Evolutionary conservation across 1,139 yeast genomes (phyloP).

Genomic region (Geotrichum histeridarum): DNA sequence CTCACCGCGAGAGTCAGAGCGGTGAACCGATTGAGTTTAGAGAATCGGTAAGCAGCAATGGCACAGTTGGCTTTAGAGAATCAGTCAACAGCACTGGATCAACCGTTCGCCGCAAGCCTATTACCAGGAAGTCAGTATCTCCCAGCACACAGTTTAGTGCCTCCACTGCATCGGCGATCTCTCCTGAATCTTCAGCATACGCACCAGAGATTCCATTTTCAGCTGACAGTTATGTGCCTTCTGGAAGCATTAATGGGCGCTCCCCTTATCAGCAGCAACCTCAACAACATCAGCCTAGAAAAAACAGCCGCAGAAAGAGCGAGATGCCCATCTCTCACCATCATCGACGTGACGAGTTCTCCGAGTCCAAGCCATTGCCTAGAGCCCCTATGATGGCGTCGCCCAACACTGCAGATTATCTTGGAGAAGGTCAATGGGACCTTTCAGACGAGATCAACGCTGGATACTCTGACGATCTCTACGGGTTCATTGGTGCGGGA

Average conservation of each 20-base stretch:
- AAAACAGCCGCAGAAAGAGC: constrained; percentile 4
- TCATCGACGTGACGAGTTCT: not conserved
- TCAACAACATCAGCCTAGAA: not conserved
- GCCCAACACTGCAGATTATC: constrained; percentile 1
- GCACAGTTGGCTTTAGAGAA: too few relatives aligned
- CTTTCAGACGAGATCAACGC: constrained; percentile 34
- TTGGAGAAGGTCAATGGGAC: constrained; percentile 32
- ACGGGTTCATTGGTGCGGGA: constrained; percentile 13
- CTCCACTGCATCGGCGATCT: too few relatives aligned
- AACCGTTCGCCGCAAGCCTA: constrained; percentile 24
- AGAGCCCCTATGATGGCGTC: constrained; percentile 5
- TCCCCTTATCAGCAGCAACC: not conserved
- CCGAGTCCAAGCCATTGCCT: constrained; percentile 13
- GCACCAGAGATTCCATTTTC: constrained; percentile 28
- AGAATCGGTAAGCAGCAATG: too few relatives aligned
- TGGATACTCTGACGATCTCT: constrained; percentile 33
- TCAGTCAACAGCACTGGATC: constrained; percentile 12
- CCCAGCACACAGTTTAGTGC: too few relatives aligned
- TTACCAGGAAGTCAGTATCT: constrained; percentile 10
- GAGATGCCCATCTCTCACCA: constrained; percentile 7
- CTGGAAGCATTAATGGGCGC: not conserved
- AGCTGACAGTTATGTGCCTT: constrained; percentile 26
- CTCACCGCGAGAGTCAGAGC: too few relatives aligned
- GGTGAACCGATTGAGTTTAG: too few relatives aligned
- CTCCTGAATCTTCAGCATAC: too few relatives aligned